Evolutionary conservation across 139 green algal genomes (phyloP), one percentile per base, ranked within the genome.

Genomic region (Tetradesmus obliquus): DNA sequence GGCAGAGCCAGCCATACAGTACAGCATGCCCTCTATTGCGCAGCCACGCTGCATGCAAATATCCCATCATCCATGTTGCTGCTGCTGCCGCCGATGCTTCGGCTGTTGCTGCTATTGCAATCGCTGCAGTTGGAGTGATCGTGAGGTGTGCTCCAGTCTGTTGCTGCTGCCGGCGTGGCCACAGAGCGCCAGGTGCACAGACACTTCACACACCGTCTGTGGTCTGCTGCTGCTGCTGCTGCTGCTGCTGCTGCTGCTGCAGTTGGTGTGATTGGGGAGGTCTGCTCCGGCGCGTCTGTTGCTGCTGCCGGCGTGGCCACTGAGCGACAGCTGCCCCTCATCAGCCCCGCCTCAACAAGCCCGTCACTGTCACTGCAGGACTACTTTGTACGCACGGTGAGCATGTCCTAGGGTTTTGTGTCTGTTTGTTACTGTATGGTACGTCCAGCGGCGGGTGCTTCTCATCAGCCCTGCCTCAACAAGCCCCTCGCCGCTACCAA

Each of bases 201-300:
- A 7, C n/a, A 17, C 24, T 9, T 84, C 17, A 17, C 53, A 86
- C 55, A 55, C 54, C 5, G 7, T 55, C n/a, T 15, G 15, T 51
- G 55, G 20, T 20, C 53, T 86, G 82, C 82, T 71, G 53, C 17
- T 86, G 79, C 32, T 24, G 32, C 58, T 22, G 32, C 79, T 58
- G 79, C 79, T 58, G 19, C 32, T n/a, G 32, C 57, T 86, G 82
- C 82, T 86, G 82, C 53, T 88, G 84, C n/a, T 82, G 74, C 15
- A 83, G 86, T 90, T 69, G 86, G 66, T 54, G 71, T 90, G 4
- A 71, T 90, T 20, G 86, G 86, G 2, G 86, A 90, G 71, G 17
- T 90, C 53, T 90, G 86, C 71, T 90, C 84, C 5, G 57, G 71
- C 15, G 71, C 86, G 8, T 58, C 86, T 5, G 69, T 79, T 51